These are phyloP conservation scores for Trypanosoma vivax DNA, from an alignment of 208 protist species.

Conservation along the genomic window DNA sequence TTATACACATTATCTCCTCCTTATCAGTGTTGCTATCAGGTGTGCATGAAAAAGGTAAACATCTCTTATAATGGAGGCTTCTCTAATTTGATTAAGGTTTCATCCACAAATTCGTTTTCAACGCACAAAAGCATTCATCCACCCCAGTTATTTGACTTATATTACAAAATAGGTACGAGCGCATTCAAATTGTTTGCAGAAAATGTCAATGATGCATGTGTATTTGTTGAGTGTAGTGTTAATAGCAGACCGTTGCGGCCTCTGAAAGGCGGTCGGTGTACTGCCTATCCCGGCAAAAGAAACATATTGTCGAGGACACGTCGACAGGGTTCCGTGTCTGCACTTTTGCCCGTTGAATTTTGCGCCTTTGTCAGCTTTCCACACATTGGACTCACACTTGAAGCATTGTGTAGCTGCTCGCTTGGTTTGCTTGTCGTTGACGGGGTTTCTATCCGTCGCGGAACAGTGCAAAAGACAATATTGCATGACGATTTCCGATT, in stretches of 20 bases:
- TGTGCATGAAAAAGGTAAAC: too few species aligned
- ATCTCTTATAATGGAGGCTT: too few species aligned
- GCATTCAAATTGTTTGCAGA: slow-evolving; percentile 14
- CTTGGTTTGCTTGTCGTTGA: slow-evolving; percentile 41
- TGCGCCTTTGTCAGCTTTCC: slow-evolving; percentile 10
- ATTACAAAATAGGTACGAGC: slow-evolving; percentile 13
- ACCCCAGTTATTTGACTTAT: slow-evolving; percentile 8
- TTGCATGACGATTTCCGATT: slow-evolving; percentile 14
- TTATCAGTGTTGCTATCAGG: too few species aligned
- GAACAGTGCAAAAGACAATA: not conserved
- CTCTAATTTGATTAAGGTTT: too few species aligned
- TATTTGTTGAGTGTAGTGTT: slow-evolving; percentile 23
- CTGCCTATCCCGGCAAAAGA: not conserved
- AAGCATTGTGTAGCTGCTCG: slow-evolving; percentile 25
- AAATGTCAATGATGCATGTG: not conserved
- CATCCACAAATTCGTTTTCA: not conserved
- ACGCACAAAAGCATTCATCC: not conserved
- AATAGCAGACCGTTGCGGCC: slow-evolving; percentile 9
- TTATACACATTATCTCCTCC: too few species aligned
- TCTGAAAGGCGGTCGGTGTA: slow-evolving; percentile 1
- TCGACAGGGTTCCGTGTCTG: not conserved
- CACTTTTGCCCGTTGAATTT: slow-evolving; percentile 14
- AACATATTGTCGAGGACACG: slow-evolving; percentile 1
- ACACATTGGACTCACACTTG: slow-evolving; percentile 12
- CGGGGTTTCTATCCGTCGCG: slow-evolving; percentile 23